Base-by-base conservation (phyloP, 2,329 filamentous ascomycete genomes). In the Pseudogymnoascus verrucosus region DNA sequence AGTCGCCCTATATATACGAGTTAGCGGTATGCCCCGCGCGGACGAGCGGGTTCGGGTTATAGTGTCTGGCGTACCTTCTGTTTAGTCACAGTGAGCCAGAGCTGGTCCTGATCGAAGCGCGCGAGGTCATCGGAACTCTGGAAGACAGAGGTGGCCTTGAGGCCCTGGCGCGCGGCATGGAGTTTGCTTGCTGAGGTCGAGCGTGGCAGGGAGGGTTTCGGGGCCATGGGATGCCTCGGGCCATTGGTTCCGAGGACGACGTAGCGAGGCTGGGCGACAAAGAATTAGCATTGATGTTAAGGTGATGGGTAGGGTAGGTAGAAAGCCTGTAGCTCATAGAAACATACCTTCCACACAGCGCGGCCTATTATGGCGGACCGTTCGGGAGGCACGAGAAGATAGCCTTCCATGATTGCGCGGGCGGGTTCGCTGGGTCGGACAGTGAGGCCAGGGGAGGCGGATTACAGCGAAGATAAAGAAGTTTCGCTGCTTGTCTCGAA, bases 221-320 rank as follows among this genome's bases (percentile, higher is more conserved):
- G 14, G 59, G 62, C 34, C 4, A 59, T 60, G 36, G 59, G 59
- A 26, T 61, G 59, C 59, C 42, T 23, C 40, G 36, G 37, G 62
- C 73, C 74, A 64, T 74, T 74, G n/a, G 75, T 75, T 63, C 83
- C 83, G 64, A 87, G 76, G 64, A 85, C 77, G 59, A 88, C 79
- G 73, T 84, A 86, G 74, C 85, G 84, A 71, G 80, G 69, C 84
- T 87, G 71, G 39, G 68, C 14, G 51, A 65, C 63, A 63, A 44
- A 40, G 14, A 19, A 34, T 60, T 21, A 60, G 60, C 14, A 63
- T 34, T 59, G 26, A 7, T 39, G 26, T 60, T 40, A 64, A 57
- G 51, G n/a, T 19, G 51, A 57, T 34, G 51, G 51, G 26, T 34
- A 57, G 51, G 51, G 51, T 34, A 19, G 11, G 28, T 57, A 7